Evolutionary conservation across 169 alveolate genomes (phyloP).

Genomic region (Sarcocystis neurona): DNA sequence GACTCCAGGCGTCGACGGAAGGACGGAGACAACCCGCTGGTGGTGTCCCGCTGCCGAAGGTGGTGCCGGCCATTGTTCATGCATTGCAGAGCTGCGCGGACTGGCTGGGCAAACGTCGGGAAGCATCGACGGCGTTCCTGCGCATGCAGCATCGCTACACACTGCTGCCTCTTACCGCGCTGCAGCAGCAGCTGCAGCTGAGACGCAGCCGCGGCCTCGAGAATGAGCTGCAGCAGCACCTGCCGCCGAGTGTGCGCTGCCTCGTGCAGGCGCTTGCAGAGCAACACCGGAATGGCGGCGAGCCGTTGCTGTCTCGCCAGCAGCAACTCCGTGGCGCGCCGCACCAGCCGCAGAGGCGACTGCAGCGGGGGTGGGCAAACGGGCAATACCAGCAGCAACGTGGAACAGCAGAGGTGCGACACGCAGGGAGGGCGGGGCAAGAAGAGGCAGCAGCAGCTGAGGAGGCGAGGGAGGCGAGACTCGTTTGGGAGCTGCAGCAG

Average conservation of each 20-base stretch:
- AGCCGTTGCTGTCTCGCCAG: neutral
- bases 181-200: neutral
- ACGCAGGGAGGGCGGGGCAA: neutral
- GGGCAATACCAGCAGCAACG: neutral
- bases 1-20: too few relatives aligned
- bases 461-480: neutral
- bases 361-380: neutral
- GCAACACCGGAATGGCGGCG: neutral
- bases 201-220: neutral
- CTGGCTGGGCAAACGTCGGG: neutral
- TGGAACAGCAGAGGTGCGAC: neutral
- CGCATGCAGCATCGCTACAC: too few relatives aligned
- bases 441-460: neutral
- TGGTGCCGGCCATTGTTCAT: constrained; percentile 3
- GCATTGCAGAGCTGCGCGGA: neutral
- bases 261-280: neutral
- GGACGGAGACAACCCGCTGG: too few relatives aligned
- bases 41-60: too few relatives aligned
- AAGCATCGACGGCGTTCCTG: too few relatives aligned
- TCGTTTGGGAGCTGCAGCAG: too few relatives aligned
- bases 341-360: neutral
- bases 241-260: too few relatives aligned
- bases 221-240: neutral
- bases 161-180: neutral
- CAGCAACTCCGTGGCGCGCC: neutral